A percentile compares a stretch with the other conserved stretches of the same genome.
These are phyloP conservation scores for cucumber (Cucumis sativus) DNA, from an alignment of 306 rosid species.

Conservation along the genomic window DNA sequence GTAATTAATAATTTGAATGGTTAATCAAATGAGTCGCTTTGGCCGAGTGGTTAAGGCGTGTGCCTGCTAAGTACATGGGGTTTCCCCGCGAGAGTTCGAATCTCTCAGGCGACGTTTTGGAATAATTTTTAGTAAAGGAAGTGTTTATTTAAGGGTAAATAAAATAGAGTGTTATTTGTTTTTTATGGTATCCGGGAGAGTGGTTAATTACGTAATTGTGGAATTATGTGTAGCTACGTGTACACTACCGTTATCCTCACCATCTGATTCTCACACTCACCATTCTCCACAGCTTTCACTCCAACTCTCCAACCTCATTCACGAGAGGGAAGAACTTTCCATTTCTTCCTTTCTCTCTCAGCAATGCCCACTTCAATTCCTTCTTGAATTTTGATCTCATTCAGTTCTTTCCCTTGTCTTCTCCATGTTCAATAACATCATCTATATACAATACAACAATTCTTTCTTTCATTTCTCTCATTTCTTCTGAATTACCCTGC, in stretches of 20 bases:
- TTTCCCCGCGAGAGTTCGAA: not conserved
- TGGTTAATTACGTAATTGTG: not conserved
- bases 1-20: too few relatives aligned
- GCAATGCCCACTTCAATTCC: not conserved
- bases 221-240: not conserved
- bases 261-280: not conserved
- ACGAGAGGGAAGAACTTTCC: not conserved
- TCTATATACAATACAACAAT: not conserved
- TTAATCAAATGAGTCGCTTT: not conserved
- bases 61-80: conserved; percentile 2
- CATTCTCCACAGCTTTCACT: not conserved
- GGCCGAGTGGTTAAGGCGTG: conserved; percentile 5
- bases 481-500: not conserved
- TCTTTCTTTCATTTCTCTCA: not conserved
- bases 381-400: not conserved
- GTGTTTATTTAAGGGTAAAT: too few relatives aligned
- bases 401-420: not conserved
- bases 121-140: too few relatives aligned
- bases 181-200: too few relatives aligned
- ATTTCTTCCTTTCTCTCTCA: not conserved
- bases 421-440: not conserved
- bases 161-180: too few relatives aligned
- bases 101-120: not conserved
- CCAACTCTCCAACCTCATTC: not conserved
- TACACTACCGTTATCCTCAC: not conserved